phyloP scores from a whole-genome alignment of 78 protist genomes.

The Isochrysis galbana region DNA sequence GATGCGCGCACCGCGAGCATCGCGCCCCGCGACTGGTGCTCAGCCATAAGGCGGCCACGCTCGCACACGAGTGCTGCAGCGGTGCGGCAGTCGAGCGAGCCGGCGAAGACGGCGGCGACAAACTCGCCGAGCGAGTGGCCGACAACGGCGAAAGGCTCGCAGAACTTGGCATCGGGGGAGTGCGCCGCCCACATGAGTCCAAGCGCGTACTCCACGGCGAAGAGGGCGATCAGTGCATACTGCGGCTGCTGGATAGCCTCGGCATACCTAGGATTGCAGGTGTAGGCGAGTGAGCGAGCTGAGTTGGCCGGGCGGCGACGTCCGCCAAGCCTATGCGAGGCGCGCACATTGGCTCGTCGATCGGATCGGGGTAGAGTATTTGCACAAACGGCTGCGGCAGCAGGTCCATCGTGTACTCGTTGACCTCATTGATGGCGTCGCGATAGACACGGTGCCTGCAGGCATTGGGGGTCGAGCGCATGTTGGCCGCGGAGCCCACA shows the following conservation, averaged over 20 bases:
- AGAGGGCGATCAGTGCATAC: neutral
- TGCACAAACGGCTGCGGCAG: neutral
- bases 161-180: neutral
- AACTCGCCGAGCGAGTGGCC: neutral
- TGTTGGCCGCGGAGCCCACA: too few relatives aligned
- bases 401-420: neutral
- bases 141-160: neutral
- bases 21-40: neutral
- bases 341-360: neutral
- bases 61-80: neutral
- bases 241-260: neutral
- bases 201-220: neutral
- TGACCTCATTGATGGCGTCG: neutral
- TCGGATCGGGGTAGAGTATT: neutral
- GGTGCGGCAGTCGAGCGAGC: neutral
- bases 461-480: too few relatives aligned
- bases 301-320: too few relatives aligned
- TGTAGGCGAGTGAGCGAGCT: too few relatives aligned
- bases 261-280: too few relatives aligned
- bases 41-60: neutral
- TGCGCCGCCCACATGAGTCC: neutral
- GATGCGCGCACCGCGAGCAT: neutral
- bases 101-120: neutral
- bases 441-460: neutral
- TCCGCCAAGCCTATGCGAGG: too few relatives aligned